These are phyloP conservation scores for Sarcodon sp. DNA, from an alignment of 768 basidiomycete genomes.

Conservation along the genomic window DNA sequence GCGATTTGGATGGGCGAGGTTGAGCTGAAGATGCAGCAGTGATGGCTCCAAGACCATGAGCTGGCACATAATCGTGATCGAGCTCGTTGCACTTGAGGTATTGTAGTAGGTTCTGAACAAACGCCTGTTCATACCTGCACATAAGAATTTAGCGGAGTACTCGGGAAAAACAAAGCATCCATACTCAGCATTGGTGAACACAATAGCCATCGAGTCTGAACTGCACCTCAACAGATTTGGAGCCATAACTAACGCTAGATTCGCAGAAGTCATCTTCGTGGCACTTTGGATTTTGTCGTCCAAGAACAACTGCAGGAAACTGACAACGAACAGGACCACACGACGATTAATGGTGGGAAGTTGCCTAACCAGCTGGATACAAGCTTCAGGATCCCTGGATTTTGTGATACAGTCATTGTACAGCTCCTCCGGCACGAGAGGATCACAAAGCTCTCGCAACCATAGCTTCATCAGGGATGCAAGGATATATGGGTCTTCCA, in stretches of 20 bases:
- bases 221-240: conserved; percentile 81
- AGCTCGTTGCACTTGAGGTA: conserved; percentile 65
- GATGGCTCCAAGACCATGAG: conserved; percentile 69
- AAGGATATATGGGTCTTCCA: conserved; percentile 85
- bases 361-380: conserved; percentile 60
- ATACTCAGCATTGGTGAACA: conserved; percentile 87
- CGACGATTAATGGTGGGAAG: conserved; percentile 80
- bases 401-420: conserved; percentile 82
- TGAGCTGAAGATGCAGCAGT: conserved; percentile 24
- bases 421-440: conserved; percentile 82
- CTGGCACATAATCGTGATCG: conserved; percentile 68
- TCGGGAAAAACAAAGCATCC: conserved; percentile 16
- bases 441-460: conserved; percentile 85
- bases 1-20: conserved; percentile 41
- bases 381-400: conserved; percentile 52
- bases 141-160: conserved; percentile 1
- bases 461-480: conserved; percentile 88
- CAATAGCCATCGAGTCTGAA: conserved; percentile 78
- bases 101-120: conserved; percentile 74
- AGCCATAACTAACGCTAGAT: conserved; percentile 84
- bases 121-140: conserved; percentile 72
- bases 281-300: conserved; percentile 56
- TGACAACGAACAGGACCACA: conserved; percentile 79
- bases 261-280: conserved; percentile 87
- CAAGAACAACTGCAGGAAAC: conserved; percentile 83